Conservation (phyloP, 371 early-diverging fungal species). For the Cokeromyces recurvatus region DNA sequence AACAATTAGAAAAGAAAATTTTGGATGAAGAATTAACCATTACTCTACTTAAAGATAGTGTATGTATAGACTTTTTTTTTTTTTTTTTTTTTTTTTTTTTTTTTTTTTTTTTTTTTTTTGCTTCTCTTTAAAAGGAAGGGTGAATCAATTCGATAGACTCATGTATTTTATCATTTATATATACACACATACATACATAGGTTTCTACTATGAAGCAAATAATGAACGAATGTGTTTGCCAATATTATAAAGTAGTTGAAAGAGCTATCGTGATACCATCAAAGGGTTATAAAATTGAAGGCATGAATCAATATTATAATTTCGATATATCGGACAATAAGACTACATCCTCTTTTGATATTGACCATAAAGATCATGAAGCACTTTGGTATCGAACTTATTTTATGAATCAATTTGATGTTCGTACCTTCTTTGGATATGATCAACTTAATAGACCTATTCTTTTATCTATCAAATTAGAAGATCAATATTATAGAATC, state of each 20-base stretch:
- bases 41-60: too few relatives aligned
- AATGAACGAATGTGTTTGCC: slow-evolving; percentile 31
- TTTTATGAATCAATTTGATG: slow-evolving; percentile 12
- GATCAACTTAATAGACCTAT: slow-evolving; percentile 10
- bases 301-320: slow-evolving; percentile 20
- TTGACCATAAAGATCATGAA: slow-evolving; percentile 29
- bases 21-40: too few relatives aligned
- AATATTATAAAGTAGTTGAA: slow-evolving; percentile 32
- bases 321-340: background rate
- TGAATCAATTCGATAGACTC: too few relatives aligned
- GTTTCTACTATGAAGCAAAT: slow-evolving; percentile 19
- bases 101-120: too few relatives aligned
- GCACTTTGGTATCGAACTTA: slow-evolving; percentile 28
- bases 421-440: slow-evolving; percentile 22
- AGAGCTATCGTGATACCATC: slow-evolving; percentile 35
- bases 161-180: too few relatives aligned
- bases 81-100: too few relatives aligned
- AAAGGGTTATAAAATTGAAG: slow-evolving; percentile 35
- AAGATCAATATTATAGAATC: slow-evolving; percentile 17
- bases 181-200: too few relatives aligned
- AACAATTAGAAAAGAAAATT: too few relatives aligned
- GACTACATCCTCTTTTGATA: background rate
- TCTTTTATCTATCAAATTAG: slow-evolving; percentile 14
- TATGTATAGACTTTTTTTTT: too few relatives aligned
- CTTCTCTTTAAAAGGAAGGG: too few relatives aligned